Conservation (phyloP, 768 basidiomycete genomes). For the Serendipita sp. region DNA sequence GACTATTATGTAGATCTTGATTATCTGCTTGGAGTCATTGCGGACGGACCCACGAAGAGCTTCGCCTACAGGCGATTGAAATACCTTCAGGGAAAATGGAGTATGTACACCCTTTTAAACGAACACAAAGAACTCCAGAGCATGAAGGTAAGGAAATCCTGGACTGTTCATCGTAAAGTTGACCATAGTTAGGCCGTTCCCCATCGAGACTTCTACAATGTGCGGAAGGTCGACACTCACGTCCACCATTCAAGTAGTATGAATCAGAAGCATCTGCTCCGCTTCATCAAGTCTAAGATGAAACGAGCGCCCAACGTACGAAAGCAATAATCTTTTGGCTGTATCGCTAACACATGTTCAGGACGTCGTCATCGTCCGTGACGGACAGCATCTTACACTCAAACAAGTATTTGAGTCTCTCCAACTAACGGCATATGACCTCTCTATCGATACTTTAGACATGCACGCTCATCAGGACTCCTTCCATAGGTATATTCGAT, state of each 20-base stretch:
- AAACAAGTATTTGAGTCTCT: slow-evolving; percentile 93
- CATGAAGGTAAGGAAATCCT: slow-evolving; percentile 66
- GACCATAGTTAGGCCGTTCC: slow-evolving; percentile 38
- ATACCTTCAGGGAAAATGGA: slow-evolving; percentile 85
- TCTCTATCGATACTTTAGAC: slow-evolving; percentile 96
- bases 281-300: slow-evolving; percentile 99
- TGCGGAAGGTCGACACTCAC: slow-evolving; percentile 96
- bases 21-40: slow-evolving; percentile 73
- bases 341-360: slow-evolving; percentile 17
- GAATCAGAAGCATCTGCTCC: slow-evolving; percentile 97
- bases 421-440: slow-evolving; percentile 87
- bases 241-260: slow-evolving; percentile 97
- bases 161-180: not conserved
- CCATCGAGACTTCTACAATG: slow-evolving; percentile 94
- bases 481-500: slow-evolving; percentile 53
- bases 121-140: slow-evolving; percentile 88
- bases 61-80: slow-evolving; percentile 85
- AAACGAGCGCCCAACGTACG: slow-evolving; percentile 64
- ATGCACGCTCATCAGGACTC: slow-evolving; percentile 99
- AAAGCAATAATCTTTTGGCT: not conserved
- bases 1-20: slow-evolving; percentile 97
- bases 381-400: slow-evolving; percentile 74
- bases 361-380: slow-evolving; percentile 94
- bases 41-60: slow-evolving; percentile 90
- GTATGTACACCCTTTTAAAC: slow-evolving; percentile 80